Base-by-base conservation (phyloP, 345 rosid species). In the Sonneratia caseolaris region DNA sequence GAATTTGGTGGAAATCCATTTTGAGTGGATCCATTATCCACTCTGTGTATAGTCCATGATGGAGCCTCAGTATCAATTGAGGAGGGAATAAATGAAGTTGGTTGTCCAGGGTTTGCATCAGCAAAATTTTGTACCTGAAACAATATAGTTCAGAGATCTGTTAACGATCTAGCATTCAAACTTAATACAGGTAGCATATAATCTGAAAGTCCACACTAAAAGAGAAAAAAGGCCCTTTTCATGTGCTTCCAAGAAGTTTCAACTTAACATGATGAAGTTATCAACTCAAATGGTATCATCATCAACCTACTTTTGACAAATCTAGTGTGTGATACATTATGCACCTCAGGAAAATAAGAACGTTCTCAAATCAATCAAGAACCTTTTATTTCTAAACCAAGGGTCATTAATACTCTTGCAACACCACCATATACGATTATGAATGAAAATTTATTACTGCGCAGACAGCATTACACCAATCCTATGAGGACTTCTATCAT, bases 21-120 rank as follows among this genome's bases (percentile, higher is more conserved):
- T 78, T 89, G 92, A 32, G 80, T 75, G 70, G 84, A 59, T 74
- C 70, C 79, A 77, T 82, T 82, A 65, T 83, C 92, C 64, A 81
- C 89, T 76, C 84, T 76, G 68, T 85, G 87, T 9, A 71, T 45
- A 37, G 78, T 82, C 99, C 96, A 88, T 51, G 93, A 68, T 68
- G 80, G 64, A 53, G 76, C 73, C 14, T 86, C 86, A 53, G 89
- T 72, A 66, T 81, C 85, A 74, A 69, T 56, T 64, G 81, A 61
- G 57, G 84, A 70, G 77, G 86, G 81, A 35, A 73, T 78, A 84
- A 87, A 87, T 53, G 86, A 80, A 70, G 85, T 70, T 49, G 82
- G 61, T 48, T 91, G 92, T 12, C 71, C 87, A 78, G 89, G 97
- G 79, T 81, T 82, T 61, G 79, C 86, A 80, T 88, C 96, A 74